These are phyloP conservation scores for Hibiscus mutabilis DNA, from an alignment of 345 rosid species.

Conservation along the genomic window DNA sequence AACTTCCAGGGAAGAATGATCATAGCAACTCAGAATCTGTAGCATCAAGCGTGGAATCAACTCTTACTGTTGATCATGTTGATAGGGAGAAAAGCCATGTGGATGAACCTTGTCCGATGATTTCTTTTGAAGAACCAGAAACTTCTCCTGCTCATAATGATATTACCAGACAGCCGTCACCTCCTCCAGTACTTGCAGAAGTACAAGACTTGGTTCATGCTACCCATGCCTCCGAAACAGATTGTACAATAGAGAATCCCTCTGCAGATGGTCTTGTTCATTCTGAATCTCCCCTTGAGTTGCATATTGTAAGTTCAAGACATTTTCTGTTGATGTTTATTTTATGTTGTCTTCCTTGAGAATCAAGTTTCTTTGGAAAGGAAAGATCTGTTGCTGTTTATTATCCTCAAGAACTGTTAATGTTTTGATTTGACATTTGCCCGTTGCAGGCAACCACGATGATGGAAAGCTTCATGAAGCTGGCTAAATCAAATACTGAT, in stretches of 20 bases:
- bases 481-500: slow-evolving; percentile 82
- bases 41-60: slow-evolving; percentile 33
- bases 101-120: slow-evolving; percentile 66
- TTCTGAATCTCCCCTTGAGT: slow-evolving; percentile 69
- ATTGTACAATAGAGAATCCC: slow-evolving; percentile 42
- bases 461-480: slow-evolving; percentile 94
- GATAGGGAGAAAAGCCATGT: slow-evolving; percentile 28
- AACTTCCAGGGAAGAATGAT: slow-evolving; percentile 31
- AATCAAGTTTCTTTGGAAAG: background rate
- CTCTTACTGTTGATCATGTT: slow-evolving; percentile 27
- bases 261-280: slow-evolving; percentile 41
- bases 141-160: slow-evolving; percentile 27
- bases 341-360: background rate
- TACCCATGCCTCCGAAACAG: slow-evolving; percentile 38
- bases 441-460: slow-evolving; percentile 66
- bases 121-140: slow-evolving; percentile 78
- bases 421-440: background rate
- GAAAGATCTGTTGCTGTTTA: background rate
- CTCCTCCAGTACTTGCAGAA: slow-evolving; percentile 91
- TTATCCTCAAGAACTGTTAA: background rate
- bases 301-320: slow-evolving; percentile 73
- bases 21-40: slow-evolving; percentile 32
- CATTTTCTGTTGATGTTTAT: background rate
- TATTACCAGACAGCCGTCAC: slow-evolving; percentile 78
- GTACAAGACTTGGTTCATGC: slow-evolving; percentile 72